phyloP scores from a whole-genome alignment of 345 rosid genomes.

The Aurinia saxatilis region DNA sequence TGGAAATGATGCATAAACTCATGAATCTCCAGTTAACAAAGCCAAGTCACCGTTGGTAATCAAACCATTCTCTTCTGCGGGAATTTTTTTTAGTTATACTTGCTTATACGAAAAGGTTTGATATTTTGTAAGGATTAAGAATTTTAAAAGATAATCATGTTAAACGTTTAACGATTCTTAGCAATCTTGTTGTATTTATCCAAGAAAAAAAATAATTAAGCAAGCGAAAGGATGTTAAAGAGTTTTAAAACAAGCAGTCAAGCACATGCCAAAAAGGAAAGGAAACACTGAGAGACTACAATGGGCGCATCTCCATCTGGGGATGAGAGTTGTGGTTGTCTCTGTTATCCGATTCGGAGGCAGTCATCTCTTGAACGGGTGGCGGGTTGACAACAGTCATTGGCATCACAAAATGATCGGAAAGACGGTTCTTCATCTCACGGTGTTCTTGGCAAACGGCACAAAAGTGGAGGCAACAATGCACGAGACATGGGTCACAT shows the following conservation, averaged over 20 bases:
- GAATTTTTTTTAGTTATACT: conserved; percentile 15
- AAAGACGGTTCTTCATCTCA: conserved; percentile 74
- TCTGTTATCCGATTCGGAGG: conserved; percentile 17
- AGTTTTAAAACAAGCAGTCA: too few species aligned
- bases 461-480: conserved; percentile 66
- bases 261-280: too few species aligned
- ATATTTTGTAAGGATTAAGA: background rate
- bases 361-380: conserved; percentile 77
- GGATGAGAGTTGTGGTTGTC: conserved; percentile 17
- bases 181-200: background rate
- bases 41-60: background rate
- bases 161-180: background rate
- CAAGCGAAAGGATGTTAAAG: too few species aligned
- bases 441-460: conserved; percentile 84
- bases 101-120: conserved; percentile 7
- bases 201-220: too few species aligned
- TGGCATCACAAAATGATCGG: conserved; percentile 72
- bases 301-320: conserved; percentile 33
- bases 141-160: background rate
- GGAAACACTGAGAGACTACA: conserved; percentile 12
- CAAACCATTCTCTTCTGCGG: background rate
- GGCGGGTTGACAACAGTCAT: conserved; percentile 91
- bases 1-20: background rate
- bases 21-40: background rate
- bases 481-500: conserved; percentile 73